Evolutionary conservation across 768 basidiomycete species (phyloP).

Genomic region (Leccinum uliginosum): DNA sequence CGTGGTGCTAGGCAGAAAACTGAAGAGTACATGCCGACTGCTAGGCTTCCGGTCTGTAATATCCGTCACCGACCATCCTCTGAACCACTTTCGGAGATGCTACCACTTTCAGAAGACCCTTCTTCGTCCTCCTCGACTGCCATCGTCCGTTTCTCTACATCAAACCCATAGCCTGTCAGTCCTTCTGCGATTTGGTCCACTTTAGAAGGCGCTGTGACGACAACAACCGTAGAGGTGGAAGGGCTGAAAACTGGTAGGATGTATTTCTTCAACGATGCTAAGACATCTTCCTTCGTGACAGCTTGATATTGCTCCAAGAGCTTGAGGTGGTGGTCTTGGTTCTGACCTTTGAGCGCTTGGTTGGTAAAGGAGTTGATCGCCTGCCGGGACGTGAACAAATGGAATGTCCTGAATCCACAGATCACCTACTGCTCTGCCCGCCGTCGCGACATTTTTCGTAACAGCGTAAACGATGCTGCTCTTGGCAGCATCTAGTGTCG

Average conservation of each 20-base stretch:
- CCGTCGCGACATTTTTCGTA: conserved; percentile 76
- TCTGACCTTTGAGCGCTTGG: conserved; percentile 84
- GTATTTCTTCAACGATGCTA: conserved; percentile 62
- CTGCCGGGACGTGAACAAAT: conserved; percentile 35
- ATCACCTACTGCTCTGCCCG: conserved; percentile 73
- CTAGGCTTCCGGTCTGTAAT: neutral
- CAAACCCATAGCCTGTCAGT: conserved; percentile 66
- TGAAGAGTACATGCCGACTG: neutral
- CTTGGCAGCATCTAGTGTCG: conserved; percentile 85
- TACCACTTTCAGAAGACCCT: conserved; percentile 29
- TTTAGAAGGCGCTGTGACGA: conserved; percentile 81
- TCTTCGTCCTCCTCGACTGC: conserved; percentile 55
- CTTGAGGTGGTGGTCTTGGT: conserved; percentile 67
- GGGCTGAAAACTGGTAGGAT: conserved; percentile 84
- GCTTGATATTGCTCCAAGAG: conserved; percentile 75
- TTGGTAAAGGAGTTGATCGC: conserved; percentile 82
- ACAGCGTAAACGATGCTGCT: conserved; percentile 86
- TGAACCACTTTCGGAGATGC: conserved; percentile 31
- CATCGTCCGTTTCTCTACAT: conserved; percentile 68
- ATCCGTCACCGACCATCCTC: conserved; percentile 16
- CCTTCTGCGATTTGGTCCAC: conserved; percentile 64
- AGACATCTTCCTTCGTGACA: conserved; percentile 77
- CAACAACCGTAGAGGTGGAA: conserved; percentile 69
- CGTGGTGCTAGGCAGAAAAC: neutral
- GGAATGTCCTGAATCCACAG: neutral